A percentile compares a stretch with the other conserved stretches of the same genome.
phyloP scores from a whole-genome alignment of 805 yeast genomes.

The Zygosaccharomyces bisporus region DNA sequence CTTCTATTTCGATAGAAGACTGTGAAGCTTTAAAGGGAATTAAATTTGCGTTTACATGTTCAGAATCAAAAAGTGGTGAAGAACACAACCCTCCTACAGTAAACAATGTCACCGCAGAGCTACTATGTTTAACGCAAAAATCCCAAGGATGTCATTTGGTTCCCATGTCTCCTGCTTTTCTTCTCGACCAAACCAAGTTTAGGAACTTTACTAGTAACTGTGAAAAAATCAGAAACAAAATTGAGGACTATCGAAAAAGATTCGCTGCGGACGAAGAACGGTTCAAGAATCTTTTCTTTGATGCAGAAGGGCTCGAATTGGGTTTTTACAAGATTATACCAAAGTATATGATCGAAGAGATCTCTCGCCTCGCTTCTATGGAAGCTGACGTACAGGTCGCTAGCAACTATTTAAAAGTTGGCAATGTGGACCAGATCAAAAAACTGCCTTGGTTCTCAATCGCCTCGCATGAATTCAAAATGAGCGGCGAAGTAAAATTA shows the following conservation, averaged over 20 bases:
- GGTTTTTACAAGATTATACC: constrained; percentile 16
- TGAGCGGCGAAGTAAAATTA: constrained; percentile 12
- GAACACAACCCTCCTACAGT: constrained; percentile 30
- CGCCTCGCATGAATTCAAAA: not conserved
- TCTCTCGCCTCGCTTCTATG: constrained; percentile 1
- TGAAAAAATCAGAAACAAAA: not conserved
- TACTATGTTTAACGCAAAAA: constrained; percentile 33
- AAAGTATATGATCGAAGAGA: not conserved
- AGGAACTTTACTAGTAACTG: constrained; percentile 15
- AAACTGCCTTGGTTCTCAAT: constrained; percentile 5
- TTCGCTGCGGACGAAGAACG: constrained; percentile 10
- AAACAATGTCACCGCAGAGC: constrained; percentile 24
- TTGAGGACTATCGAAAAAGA: not conserved
- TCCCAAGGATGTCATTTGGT: constrained; percentile 39
- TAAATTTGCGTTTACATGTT: constrained; percentile 28
- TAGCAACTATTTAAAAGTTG: not conserved
- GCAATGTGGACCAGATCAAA: not conserved
- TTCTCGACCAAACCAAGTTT: constrained; percentile 18
- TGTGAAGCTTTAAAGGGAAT: constrained; percentile 24
- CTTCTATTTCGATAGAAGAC: constrained; percentile 28
- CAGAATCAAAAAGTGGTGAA: constrained; percentile 28
- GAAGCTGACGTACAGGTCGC: not conserved
- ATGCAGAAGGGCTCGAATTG: not conserved
- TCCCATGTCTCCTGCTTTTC: constrained; percentile 20
- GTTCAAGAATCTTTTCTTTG: not conserved